Evolutionary conservation across 371 early-diverging fungal genomes (phyloP).

Genomic region (Sporodiniella umbellata): DNA sequence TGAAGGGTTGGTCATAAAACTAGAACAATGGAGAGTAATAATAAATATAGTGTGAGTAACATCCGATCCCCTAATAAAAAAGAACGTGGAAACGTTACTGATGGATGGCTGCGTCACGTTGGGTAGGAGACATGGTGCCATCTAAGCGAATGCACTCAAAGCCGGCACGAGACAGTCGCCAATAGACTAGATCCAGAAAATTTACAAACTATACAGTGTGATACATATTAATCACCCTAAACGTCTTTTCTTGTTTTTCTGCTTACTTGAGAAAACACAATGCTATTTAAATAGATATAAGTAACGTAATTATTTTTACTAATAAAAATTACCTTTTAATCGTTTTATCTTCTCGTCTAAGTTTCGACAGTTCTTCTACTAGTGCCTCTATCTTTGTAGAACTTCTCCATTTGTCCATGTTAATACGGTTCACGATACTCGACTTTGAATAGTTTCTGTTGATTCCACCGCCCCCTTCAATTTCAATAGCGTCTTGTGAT

Average conservation of each 20-base stretch:
- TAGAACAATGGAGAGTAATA: no score
- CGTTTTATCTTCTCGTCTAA: constrained; percentile 76
- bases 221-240: no score
- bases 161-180: constrained; percentile 93
- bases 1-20: constrained; percentile 80
- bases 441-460: constrained; percentile 52
- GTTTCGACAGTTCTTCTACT: constrained; percentile 81
- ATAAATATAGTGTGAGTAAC: constrained; percentile 14
- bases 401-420: constrained; percentile 82
- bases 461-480: constrained; percentile 18
- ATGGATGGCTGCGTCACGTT: constrained; percentile 77
- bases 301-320: not conserved
- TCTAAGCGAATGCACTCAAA: constrained; percentile 92
- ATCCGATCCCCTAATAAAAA: constrained; percentile 1
- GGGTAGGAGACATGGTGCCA: constrained; percentile 87
- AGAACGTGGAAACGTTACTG: constrained; percentile 20
- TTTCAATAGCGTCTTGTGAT: constrained; percentile 58
- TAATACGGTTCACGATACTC: constrained; percentile 89
- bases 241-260: not conserved
- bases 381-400: constrained; percentile 92
- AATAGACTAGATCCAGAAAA: constrained; percentile 91
- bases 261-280: constrained; percentile 46
- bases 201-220: constrained; percentile 74
- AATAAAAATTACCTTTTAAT: constrained; percentile 61
- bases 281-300: constrained; percentile 15